These are phyloP conservation scores for Biscutella laevigata DNA, from an alignment of 441 rosid genomes.

Conservation along the genomic window DNA sequence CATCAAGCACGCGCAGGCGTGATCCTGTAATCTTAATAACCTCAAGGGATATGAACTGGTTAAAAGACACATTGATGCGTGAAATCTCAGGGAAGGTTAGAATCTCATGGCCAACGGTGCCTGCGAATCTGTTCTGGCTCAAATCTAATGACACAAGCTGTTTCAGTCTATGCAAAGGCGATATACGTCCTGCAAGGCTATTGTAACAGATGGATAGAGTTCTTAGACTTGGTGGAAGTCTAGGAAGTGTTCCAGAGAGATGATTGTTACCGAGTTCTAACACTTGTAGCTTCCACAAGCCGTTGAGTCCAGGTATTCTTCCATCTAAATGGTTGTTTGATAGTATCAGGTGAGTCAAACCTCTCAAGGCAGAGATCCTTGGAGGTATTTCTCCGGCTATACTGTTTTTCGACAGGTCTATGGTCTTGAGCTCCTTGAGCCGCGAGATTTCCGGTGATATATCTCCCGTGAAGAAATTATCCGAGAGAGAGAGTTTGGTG, in stretches of 20 bases:
- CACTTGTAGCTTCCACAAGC: conserved; percentile 42
- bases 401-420: conserved; percentile 43
- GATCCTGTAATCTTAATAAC: conserved; percentile 21
- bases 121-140: conserved; percentile 47
- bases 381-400: conserved; percentile 39
- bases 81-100: conserved; percentile 23
- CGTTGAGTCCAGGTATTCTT: conserved; percentile 39
- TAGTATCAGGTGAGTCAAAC: conserved; percentile 29
- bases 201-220: conserved; percentile 33
- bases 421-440: conserved; percentile 27
- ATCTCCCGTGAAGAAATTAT: conserved; percentile 42
- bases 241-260: conserved; percentile 35
- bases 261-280: conserved; percentile 39
- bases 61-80: conserved; percentile 25
- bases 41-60: conserved; percentile 25
- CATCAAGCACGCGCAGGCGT: conserved; percentile 36
- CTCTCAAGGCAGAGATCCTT: conserved; percentile 33
- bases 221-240: conserved; percentile 37
- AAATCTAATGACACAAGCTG: conserved; percentile 33
- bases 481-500: conserved; percentile 27
- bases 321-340: conserved; percentile 40
- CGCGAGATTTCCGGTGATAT: conserved; percentile 28
- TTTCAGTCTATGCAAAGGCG: conserved; percentile 25
- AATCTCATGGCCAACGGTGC: conserved; percentile 26
- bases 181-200: conserved; percentile 38